Evolutionary conservation across 2,329 filamentous ascomycete genomes (phyloP).

Genomic region (Emergomyces orientalis): DNA sequence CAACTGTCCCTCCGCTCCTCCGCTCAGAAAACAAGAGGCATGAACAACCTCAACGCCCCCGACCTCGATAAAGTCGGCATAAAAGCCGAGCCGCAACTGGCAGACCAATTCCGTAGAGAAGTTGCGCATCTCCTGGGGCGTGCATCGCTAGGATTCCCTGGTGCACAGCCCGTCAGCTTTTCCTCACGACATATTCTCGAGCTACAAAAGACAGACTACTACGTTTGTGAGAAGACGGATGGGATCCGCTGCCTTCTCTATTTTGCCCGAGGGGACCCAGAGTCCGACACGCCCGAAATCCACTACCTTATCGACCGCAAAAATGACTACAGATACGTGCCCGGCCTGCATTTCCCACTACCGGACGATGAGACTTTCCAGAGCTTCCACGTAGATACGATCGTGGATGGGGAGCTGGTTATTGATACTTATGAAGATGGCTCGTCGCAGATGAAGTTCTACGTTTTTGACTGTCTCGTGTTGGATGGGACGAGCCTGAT

Average conservation of each 20-base stretch:
- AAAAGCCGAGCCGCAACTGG: slow-evolving; percentile 53
- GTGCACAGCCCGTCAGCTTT: slow-evolving; percentile 91
- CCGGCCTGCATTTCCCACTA: slow-evolving; percentile 70
- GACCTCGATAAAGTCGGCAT: slow-evolving; percentile 45
- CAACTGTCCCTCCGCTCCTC: background rate
- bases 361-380: slow-evolving; percentile 50
- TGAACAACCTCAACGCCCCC: slow-evolving; percentile 32
- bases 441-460: slow-evolving; percentile 62
- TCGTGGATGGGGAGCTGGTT: slow-evolving; percentile 90
- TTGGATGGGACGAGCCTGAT: slow-evolving; percentile 69
- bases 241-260: slow-evolving; percentile 94
- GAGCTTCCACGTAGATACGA: slow-evolving; percentile 66
- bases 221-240: slow-evolving; percentile 96
- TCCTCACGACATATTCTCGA: slow-evolving; percentile 71
- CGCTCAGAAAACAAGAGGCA: slow-evolving; percentile 15
- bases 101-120: slow-evolving; percentile 56
- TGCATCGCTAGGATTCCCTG: slow-evolving; percentile 60
- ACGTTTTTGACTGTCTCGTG: slow-evolving; percentile 87
- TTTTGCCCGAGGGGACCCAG: slow-evolving; percentile 50
- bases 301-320: slow-evolving; percentile 95
- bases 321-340: slow-evolving; percentile 90
- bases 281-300: slow-evolving; percentile 56
- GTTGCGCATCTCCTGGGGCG: slow-evolving; percentile 68
- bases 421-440: slow-evolving; percentile 66
- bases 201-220: slow-evolving; percentile 78